Evolutionary conservation across 176 grass and related monocot genomes (phyloP), one percentile per base, ranked within the genome.

Genomic region (Paspalum notatum): DNA sequence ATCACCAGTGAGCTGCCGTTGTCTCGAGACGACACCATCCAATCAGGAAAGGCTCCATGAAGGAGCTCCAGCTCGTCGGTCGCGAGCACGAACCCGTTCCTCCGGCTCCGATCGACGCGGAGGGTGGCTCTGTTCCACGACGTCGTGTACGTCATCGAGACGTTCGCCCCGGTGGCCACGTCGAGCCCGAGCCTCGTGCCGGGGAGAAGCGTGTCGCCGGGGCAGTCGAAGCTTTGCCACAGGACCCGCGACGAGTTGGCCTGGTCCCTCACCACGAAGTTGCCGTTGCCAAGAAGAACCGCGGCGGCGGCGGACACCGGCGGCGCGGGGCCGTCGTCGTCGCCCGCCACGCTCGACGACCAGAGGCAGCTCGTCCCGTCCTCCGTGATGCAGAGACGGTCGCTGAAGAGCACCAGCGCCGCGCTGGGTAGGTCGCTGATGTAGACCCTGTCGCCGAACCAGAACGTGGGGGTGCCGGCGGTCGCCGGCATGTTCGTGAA

Each of bases 221-320:
- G 88, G 72, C 44, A 72, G 52, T 90, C 73, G 48, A 90, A 90
- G 72, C 83, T 90, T 45, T 86, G 78, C 83, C 88, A 90, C 60
- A 82, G 2, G 25, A 86, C 22, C 7, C 15, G 18, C 4, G 83
- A 85, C 15, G 72, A 52, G 72, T 66, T 66, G 47, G 62, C 62
- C 61, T 79, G 76, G 4, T 79, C 76, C 27, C 12, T 22, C 27
- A 79, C 76, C 76, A 79, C 76, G 7, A 79, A 61, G 62, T 79
- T 79, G 46, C 76, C 76, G 47, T 8, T 79, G 62, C 53, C 76
- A 12, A 79, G 76, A 47, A 79, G 76, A 9, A 66, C 47, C 11
- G 76, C 76, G 20, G 24, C 47, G 62, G 8, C 60, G 60, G 60
- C 5, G 15, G 56, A 2, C 13, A 22, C 22, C 42, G 72, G 2